Percentiles rank a stretch among this genome's conserved stretches.
These are phyloP conservation scores for Nothopassalora personata DNA, from an alignment of 2,329 filamentous ascomycete genomes.

Conservation along the genomic window DNA sequence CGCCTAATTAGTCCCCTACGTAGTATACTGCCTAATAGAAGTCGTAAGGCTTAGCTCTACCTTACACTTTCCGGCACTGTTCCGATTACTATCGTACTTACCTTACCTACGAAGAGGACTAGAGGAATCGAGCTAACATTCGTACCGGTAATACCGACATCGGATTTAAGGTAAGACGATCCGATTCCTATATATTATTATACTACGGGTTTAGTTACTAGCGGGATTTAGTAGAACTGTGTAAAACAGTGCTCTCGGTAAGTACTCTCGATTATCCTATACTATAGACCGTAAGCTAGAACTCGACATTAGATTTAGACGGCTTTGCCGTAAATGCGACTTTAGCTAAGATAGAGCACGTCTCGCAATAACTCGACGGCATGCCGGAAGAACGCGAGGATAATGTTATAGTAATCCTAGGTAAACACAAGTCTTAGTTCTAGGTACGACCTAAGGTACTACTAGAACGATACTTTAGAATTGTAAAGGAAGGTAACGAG, in stretches of 20 bases:
- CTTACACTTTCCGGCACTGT: neutral
- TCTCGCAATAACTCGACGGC: constrained; percentile 3
- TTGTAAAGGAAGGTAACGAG: neutral
- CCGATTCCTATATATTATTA: constrained; percentile 8
- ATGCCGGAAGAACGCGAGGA: constrained; percentile 1
- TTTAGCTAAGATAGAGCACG: constrained; percentile 6
- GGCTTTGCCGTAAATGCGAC: neutral
- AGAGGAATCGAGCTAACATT: neutral
- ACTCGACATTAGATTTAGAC: neutral
- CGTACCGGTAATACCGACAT: neutral
- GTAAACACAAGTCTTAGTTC: constrained; percentile 11
- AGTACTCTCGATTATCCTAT: constrained; percentile 11
- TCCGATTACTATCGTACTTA: neutral
- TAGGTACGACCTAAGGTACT: constrained; percentile 14
- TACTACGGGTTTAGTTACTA: neutral
- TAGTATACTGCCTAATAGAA: neutral
- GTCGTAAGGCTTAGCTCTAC: neutral
- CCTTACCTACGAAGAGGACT: neutral
- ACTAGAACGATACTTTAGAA: constrained; percentile 6
- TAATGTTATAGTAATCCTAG: constrained; percentile 7
- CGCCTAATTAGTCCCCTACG: neutral
- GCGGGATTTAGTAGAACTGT: constrained; percentile 6
- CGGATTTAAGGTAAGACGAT: neutral
- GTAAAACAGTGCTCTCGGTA: constrained; percentile 12
- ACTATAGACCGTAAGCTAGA: constrained; percentile 8